Conservation (phyloP, 1,139 yeast species). For the Geotrichum restrictum region DNA sequence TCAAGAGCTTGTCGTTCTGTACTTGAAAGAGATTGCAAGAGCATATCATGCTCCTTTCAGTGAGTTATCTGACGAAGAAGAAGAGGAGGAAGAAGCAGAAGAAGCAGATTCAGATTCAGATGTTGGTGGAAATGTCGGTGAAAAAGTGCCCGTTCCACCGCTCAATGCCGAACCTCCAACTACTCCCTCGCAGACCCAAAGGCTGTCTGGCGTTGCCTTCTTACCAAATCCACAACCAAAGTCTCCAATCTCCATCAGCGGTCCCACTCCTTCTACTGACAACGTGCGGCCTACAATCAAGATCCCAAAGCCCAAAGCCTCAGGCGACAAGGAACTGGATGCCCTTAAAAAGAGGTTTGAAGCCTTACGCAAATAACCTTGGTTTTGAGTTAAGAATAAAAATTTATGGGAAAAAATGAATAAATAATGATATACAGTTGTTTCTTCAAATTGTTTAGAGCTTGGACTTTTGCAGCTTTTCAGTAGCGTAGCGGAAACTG, state of each 20-base stretch:
- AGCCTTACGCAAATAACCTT: conserved; percentile 43
- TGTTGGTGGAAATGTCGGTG: conserved; percentile 35
- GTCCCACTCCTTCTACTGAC: conserved; percentile 48
- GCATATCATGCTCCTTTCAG: conserved; percentile 77
- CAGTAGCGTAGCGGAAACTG: conserved; percentile 71
- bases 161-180: conserved; percentile 25
- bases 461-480: conserved; percentile 49
- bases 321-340: conserved; percentile 44
- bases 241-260: conserved; percentile 47
- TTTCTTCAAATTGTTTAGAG: conserved; percentile 13
- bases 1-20: conserved; percentile 60
- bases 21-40: conserved; percentile 73
- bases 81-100: conserved; percentile 31
- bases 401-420: neutral
- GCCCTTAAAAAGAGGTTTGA: conserved; percentile 54
- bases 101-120: conserved; percentile 35
- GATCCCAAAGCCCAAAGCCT: conserved; percentile 23
- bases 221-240: conserved; percentile 33
- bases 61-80: conserved; percentile 45
- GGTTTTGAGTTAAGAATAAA: neutral
- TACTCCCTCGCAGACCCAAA: conserved; percentile 23
- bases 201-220: conserved; percentile 27
- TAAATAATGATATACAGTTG: neutral
- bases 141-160: conserved; percentile 28
- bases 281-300: conserved; percentile 41